phyloP scores from a whole-genome alignment of 2,329 filamentous ascomycete genomes.

The Metarhizium anisopliae region DNA sequence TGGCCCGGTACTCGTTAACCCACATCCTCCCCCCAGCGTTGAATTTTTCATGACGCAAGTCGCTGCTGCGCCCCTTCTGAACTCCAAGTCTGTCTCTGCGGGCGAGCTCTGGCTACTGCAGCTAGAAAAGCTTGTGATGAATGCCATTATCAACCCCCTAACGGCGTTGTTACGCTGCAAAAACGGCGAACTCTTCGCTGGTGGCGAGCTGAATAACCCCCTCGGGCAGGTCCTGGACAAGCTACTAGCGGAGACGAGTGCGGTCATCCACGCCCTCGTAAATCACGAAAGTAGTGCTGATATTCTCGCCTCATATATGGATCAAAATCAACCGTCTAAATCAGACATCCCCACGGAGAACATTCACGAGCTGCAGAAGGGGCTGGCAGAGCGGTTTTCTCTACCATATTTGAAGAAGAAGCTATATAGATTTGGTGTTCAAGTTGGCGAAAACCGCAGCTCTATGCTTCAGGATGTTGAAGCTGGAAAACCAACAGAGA shows the following conservation, averaged over 20 bases:
- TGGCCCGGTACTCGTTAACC: constrained; percentile 33
- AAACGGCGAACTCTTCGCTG: constrained; percentile 65
- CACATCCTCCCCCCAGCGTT: constrained; percentile 6
- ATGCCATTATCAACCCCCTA: constrained; percentile 76
- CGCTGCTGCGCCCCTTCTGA: constrained; percentile 31
- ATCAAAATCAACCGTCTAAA: not conserved
- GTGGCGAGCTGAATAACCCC: constrained; percentile 20
- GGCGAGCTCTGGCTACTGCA: constrained; percentile 51
- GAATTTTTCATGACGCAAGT: constrained; percentile 35
- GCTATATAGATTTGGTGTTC: constrained; percentile 37
- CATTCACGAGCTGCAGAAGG: not conserved
- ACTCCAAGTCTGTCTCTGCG: constrained; percentile 27
- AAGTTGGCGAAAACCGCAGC: constrained; percentile 45
- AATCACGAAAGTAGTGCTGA: constrained; percentile 40
- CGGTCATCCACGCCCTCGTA: constrained; percentile 62
- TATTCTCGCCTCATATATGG: constrained; percentile 22
- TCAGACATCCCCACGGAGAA: not conserved
- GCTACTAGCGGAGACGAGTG: constrained; percentile 65
- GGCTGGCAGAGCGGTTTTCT: constrained; percentile 29
- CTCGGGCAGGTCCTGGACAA: constrained; percentile 54
- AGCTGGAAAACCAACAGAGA: constrained; percentile 43
- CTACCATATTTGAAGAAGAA: constrained; percentile 30
- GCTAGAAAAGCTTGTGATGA: constrained; percentile 78
- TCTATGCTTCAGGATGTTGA: constrained; percentile 54
- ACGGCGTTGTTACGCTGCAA: constrained; percentile 67